Evolutionary conservation across 2,329 filamentous ascomycete genomes (phyloP), one percentile per base, ranked within the genome.

Genomic region (Alternaria sp.): DNA sequence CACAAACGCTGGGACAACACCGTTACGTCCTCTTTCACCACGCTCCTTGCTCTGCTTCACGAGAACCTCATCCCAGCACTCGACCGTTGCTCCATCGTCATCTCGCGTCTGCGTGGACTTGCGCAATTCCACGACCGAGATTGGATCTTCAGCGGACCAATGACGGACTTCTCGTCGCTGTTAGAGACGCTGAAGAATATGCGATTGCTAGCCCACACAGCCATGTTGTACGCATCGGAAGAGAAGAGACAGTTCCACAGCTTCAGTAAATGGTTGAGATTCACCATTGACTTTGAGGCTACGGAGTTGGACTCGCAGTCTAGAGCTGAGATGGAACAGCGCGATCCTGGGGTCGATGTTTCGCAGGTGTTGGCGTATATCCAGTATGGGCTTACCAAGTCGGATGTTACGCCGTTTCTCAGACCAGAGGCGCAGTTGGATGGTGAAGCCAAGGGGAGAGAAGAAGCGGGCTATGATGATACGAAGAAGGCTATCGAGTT

Each of bases 1-100:
- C 92, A 97, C 72, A 97, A 97, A 80, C 86, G 96, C 52, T 99
- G 96, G 96, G 94, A 98, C 67, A 96, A 95, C 74, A 90, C 92
- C 6, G 91, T 96, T 3, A 86, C 88, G 2, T 88, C 89, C 5
- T 93, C 93, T 1, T 90, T 97, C 19, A 89, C 92, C 63, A 90
- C 89, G 57, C 85, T 98, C 10, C 88, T 93, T 53, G 87, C 88
- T 56, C 85, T 98, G 12, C 85, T 93, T 0, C 94, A 97, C 74
- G 91, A 97, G 75, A 94, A 96, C 77, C 89, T 97, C 55, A 85
- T 98, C 3, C 96, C 96, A 0, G 93, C 93, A 0, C 84, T 98
- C 2, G 93, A 98, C 71, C 89, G 95, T 56, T 91, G 91, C 69
- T 87, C 88, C 50, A 89, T 97, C 23, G 90, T 97, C 30, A 86